phyloP scores from a whole-genome alignment of 2,329 filamentous ascomycete species.

The Ceratocystis harringtonii region DNA sequence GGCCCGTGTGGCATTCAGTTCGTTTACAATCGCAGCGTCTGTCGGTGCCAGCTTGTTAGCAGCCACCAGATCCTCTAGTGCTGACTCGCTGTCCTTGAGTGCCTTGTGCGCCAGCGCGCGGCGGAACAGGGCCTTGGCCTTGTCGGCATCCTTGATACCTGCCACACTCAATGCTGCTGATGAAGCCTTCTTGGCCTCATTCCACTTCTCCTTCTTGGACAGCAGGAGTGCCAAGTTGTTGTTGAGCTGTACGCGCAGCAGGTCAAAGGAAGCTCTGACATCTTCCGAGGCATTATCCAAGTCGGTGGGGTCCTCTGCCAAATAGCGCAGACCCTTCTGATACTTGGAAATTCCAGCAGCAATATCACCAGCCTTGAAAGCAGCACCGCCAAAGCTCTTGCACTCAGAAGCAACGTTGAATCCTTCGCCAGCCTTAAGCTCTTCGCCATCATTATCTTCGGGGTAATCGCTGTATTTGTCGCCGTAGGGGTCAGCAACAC shows the following conservation, averaged over 20 bases:
- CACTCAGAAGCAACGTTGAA: conserved; percentile 68
- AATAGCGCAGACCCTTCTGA: conserved; percentile 78
- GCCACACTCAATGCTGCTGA: conserved; percentile 55
- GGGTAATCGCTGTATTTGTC: conserved; percentile 94
- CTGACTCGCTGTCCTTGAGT: conserved; percentile 72
- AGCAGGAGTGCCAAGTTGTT: conserved; percentile 77
- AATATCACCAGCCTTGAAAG: conserved; percentile 68
- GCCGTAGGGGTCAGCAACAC: conserved; percentile 62
- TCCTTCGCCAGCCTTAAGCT: conserved; percentile 41
- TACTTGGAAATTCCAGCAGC: conserved; percentile 73
- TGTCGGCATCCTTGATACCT: conserved; percentile 56
- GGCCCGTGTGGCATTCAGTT: conserved; percentile 67
- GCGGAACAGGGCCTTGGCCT: conserved; percentile 79
- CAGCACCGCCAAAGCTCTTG: conserved; percentile 84
- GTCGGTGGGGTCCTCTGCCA: conserved; percentile 63
- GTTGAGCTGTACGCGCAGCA: conserved; percentile 72
- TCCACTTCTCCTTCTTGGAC: conserved; percentile 61
- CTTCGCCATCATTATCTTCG: conserved; percentile 53
- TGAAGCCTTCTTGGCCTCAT: conserved; percentile 55
- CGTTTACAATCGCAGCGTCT: conserved; percentile 59
- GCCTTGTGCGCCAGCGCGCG: conserved; percentile 60
- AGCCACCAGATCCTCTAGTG: conserved; percentile 57
- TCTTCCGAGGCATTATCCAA: conserved; percentile 56
- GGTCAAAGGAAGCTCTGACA: conserved; percentile 49
- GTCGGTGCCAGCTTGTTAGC: conserved; percentile 60